These are phyloP conservation scores for Saccharomyces hybrid DNA, from an alignment of 1,139 yeast genomes.

Conservation along the genomic window DNA sequence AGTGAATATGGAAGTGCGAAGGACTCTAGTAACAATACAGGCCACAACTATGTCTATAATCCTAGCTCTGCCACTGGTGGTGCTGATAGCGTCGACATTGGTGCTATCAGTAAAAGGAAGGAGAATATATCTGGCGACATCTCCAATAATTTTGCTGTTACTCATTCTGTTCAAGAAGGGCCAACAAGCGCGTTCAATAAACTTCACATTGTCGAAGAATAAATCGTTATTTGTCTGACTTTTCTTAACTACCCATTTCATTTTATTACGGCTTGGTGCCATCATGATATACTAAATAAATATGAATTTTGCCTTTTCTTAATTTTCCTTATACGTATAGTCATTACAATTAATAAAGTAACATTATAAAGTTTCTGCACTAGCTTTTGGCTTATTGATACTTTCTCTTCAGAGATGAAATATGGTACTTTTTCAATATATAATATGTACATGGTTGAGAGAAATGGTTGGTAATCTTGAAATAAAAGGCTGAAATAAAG, in stretches of 20 bases:
- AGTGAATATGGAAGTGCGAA: conserved; percentile 2
- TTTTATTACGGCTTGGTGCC: neutral
- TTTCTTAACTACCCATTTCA: neutral
- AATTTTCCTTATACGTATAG: neutral
- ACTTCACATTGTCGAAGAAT: conserved; percentile 14
- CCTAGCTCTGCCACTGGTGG: neutral
- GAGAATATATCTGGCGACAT: neutral
- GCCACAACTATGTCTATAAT: neutral
- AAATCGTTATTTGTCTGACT: neutral
- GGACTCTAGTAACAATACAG: conserved; percentile 6
- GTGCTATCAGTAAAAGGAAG: neutral
- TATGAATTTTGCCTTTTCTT: neutral
- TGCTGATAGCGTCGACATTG: neutral
- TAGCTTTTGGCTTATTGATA: neutral
- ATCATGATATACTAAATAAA: neutral
- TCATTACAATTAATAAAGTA: neutral
- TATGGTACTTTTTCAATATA: neutral
- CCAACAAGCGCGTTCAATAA: conserved; percentile 15
- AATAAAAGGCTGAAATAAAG: neutral
- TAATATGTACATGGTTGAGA: neutral
- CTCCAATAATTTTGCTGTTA: conserved; percentile 1
- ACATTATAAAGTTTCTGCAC: neutral
- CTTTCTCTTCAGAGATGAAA: neutral
- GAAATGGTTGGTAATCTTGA: neutral
- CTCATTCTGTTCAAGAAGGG: conserved; percentile 16